These are phyloP conservation scores for Suillus occidentalis DNA, from an alignment of 768 basidiomycete genomes.

Conservation along the genomic window DNA sequence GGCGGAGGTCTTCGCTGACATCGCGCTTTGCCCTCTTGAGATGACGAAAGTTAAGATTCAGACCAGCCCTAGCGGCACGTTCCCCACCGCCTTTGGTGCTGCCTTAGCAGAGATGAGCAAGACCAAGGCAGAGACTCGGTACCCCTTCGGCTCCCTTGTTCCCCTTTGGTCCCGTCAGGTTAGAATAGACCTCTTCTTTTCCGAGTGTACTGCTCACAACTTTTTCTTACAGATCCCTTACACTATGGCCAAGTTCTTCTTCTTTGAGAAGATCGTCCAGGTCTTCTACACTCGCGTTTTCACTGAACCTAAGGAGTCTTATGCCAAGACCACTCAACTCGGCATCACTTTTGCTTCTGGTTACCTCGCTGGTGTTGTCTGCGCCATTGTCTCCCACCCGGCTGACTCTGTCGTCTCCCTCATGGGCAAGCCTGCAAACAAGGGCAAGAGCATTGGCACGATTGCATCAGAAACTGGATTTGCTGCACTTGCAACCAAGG, in stretches of 20 bases:
- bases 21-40: constrained; percentile 93
- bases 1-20: constrained; percentile 93
- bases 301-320: constrained; percentile 73
- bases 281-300: constrained; percentile 89
- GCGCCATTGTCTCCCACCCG: constrained; percentile 94
- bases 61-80: constrained; percentile 71
- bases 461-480: constrained; percentile 74
- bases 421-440: constrained; percentile 88
- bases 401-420: constrained; percentile 92
- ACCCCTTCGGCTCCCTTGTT: constrained; percentile 81
- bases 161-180: constrained; percentile 90
- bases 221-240: constrained; percentile 73
- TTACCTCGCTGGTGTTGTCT: constrained; percentile 94
- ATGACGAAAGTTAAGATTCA: constrained; percentile 94
- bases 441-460: constrained; percentile 72
- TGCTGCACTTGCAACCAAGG: constrained; percentile 70
- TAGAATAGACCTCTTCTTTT: constrained; percentile 16
- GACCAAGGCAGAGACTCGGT: constrained; percentile 71
- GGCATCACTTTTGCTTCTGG: constrained; percentile 88
- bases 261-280: constrained; percentile 87
- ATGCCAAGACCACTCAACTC: constrained; percentile 83
- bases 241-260: constrained; percentile 99
- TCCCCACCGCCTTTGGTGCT: constrained; percentile 73
- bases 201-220: background rate
- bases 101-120: constrained; percentile 68